These are phyloP conservation scores for Priceomyces haplophilus DNA, from an alignment of 805 yeast species.

Conservation along the genomic window DNA sequence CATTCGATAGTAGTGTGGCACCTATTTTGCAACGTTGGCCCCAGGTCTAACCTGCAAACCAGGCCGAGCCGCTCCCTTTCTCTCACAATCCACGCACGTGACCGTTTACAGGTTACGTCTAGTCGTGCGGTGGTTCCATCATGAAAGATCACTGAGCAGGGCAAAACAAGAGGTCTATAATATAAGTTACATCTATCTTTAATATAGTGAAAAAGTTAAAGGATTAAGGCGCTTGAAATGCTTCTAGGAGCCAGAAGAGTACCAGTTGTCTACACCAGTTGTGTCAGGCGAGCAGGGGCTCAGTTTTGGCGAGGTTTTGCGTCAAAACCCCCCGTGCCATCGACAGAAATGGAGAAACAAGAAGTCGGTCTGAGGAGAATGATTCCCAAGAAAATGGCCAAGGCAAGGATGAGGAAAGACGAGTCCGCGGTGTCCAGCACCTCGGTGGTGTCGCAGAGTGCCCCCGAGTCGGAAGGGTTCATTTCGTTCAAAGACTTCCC, in stretches of 20 bases:
- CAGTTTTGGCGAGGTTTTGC: slow-evolving; percentile 4
- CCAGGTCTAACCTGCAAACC: not conserved
- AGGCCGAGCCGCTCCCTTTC: too few species aligned
- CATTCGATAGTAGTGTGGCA: not conserved
- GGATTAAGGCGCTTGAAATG: not conserved
- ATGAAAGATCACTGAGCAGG: too few species aligned
- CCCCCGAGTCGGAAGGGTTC: slow-evolving; percentile 10
- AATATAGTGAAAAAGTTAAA: too few species aligned
- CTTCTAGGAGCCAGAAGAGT: not conserved
- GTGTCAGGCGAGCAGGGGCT: not conserved
- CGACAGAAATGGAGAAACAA: not conserved
- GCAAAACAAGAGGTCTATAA: too few species aligned
- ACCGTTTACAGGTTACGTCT: too few species aligned
- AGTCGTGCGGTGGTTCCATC: too few species aligned
- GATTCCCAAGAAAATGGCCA: slow-evolving; percentile 5
- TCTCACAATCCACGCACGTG: too few species aligned
- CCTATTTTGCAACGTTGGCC: not conserved
- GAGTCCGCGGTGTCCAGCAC: not conserved
- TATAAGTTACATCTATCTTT: too few species aligned
- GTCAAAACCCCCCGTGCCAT: slow-evolving; percentile 11
- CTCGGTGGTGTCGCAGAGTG: slow-evolving; percentile 1
- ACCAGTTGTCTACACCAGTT: not conserved
- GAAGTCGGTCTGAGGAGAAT: slow-evolving; percentile 7
- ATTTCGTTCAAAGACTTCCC: slow-evolving; percentile 34
- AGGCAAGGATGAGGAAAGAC: not conserved